Evolutionary conservation across 495 filamentous ascomycete genomes (phyloP).

Genomic region (Neurospora terricola): DNA sequence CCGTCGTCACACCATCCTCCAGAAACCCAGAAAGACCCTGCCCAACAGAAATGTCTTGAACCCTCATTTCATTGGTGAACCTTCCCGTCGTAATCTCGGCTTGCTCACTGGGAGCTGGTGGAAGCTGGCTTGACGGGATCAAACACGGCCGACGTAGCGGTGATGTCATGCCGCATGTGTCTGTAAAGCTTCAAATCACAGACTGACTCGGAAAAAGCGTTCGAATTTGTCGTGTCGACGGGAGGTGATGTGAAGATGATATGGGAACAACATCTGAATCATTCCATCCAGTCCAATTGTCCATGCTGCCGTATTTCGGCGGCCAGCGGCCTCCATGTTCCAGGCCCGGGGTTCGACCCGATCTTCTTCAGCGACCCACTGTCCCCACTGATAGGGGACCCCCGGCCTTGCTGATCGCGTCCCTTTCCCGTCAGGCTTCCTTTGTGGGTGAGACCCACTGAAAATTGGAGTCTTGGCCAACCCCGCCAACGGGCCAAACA

Average conservation of each 20-base stretch:
- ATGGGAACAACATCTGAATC: not conserved
- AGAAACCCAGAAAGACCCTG: not conserved
- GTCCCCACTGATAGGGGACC: not conserved
- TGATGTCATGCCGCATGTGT: not conserved
- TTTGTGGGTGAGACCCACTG: not conserved
- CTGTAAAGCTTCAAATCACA: not conserved
- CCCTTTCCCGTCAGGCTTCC: not conserved
- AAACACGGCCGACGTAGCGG: not conserved
- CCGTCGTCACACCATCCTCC: not conserved
- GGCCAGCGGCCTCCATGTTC: not conserved
- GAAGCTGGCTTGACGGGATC: not conserved
- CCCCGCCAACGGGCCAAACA: not conserved
- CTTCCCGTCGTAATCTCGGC: not conserved
- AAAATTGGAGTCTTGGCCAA: not conserved
- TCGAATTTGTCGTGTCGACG: not conserved
- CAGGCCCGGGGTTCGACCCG: not conserved
- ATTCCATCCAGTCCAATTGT: not conserved
- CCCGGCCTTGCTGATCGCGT: not conserved
- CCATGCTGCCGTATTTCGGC: not conserved
- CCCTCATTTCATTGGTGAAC: not conserved
- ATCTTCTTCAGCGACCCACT: not conserved
- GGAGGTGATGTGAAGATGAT: not conserved
- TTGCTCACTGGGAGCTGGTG: not conserved
- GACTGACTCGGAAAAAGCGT: not conserved
- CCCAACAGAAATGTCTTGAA: not conserved